phyloP scores from a whole-genome alignment of 768 basidiomycete genomes.

The Mycena kentingensis region DNA sequence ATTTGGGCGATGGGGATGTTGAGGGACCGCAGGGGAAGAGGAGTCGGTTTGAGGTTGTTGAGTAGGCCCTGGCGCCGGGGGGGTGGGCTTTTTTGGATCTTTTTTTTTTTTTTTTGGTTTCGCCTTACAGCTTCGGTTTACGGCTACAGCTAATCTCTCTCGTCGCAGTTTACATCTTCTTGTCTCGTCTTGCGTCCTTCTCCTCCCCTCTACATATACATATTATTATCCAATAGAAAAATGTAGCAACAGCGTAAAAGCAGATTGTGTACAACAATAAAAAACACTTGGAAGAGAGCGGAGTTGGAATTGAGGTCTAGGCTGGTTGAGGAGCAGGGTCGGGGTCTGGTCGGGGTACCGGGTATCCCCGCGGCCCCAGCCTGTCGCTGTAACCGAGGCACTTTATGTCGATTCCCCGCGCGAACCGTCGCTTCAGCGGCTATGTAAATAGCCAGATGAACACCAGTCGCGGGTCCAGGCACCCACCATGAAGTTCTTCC shows the following conservation, averaged over 20 bases:
- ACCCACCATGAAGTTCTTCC: slow-evolving; percentile 3
- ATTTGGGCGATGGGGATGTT: slow-evolving; percentile 34
- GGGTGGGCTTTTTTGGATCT: neutral
- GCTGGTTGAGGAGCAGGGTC: too few species aligned
- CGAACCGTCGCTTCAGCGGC: neutral
- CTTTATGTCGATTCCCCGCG: neutral
- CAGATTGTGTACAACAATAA: too few species aligned
- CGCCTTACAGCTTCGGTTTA: neutral
- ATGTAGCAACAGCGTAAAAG: too few species aligned
- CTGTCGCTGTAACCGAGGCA: too few species aligned
- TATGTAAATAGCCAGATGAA: neutral
- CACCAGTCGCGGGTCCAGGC: neutral
- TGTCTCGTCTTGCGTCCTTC: neutral
- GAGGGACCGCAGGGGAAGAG: slow-evolving; percentile 54
- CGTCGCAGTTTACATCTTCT: neutral
- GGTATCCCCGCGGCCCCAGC: too few species aligned
- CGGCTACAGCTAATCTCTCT: too few species aligned
- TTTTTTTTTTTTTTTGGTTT: neutral
- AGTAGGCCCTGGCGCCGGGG: slow-evolving; percentile 34
- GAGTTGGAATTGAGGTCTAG: too few species aligned
- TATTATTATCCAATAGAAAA: too few species aligned
- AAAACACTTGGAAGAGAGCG: too few species aligned
- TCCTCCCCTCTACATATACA: too few species aligned
- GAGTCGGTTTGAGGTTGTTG: slow-evolving; percentile 62
- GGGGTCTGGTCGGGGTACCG: too few species aligned